Base-by-base conservation (phyloP, 2,329 filamentous ascomycete genomes). In the Pezicula radicicola region DNA sequence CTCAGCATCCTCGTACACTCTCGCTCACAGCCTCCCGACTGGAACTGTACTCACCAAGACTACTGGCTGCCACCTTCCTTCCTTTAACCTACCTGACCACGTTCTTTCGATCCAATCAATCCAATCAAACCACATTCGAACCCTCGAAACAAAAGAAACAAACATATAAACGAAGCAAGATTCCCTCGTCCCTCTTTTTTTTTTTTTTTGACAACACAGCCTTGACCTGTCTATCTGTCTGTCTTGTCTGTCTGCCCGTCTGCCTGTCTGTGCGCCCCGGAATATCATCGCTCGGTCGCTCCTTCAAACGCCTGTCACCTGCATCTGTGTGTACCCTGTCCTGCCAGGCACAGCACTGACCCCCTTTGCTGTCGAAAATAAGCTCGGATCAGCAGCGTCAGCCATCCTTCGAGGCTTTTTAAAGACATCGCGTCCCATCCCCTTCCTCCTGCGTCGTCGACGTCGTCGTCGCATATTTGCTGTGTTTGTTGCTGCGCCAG, bases 281-380 rank as follows among this genome's bases (percentile, higher is more conserved):
- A 15, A n/a, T 40, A 16, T 40, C 37, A 16, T 40, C 15, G 19
- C 15, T 40, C 10, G 30, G 2, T 33, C 30, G 27, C 42, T 45
- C 42, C 42, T 45, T 45, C 42, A 45, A 45, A 45, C 19, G 42
- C 27, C 42, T 45, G 42, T 45, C 42, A 33, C 42, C 42, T 45
- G 42, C 42, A 45, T 45, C 37, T 40, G 37, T 40, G 37, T 12
- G 25, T 25, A 25, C 37, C 19, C 37, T 37, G 35, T 16, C 37
- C 19, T 21, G 4, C 6, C 37, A 6, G 25, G 25, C 25, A 25
- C 37, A 9, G 37, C 19, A 21, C 37, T 7, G n/a, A 10, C 19
- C 9, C 9, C 37, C 19, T 21, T 21, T 7, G 18, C 19, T 10
- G 41, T 44, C 41, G n/a, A 45, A 28, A 45, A 28, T 45, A 45